phyloP scores from a whole-genome alignment of 1,284 basidiomycete species.

The Anthracocystis setariae region DNA sequence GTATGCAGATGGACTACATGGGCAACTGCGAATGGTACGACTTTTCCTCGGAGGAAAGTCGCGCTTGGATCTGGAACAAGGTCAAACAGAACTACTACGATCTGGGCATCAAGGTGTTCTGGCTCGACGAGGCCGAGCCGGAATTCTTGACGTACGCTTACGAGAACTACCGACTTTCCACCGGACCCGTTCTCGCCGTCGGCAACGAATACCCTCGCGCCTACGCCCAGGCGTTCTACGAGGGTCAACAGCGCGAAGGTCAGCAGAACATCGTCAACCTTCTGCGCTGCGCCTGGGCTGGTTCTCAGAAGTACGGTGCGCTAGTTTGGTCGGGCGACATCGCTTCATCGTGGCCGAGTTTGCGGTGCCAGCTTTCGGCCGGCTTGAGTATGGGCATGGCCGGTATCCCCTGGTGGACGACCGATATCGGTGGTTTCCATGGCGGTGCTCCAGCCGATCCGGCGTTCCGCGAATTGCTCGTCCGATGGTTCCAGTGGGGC shows the following conservation, averaged over 20 bases:
- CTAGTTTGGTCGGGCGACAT: conserved; percentile 36
- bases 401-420: conserved; percentile 38
- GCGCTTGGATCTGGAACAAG: conserved; percentile 21
- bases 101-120: conserved; percentile 26
- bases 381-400: conserved; percentile 22
- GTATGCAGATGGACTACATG: conserved; percentile 17
- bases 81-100: conserved; percentile 22
- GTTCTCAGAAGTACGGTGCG: conserved; percentile 27
- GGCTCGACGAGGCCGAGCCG: conserved; percentile 40
- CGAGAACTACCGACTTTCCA: conserved; percentile 32
- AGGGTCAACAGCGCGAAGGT: conserved; percentile 20
- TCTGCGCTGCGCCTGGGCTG: conserved; percentile 31
- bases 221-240: conserved; percentile 27
- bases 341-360: conserved; percentile 25
- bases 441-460: conserved; percentile 31
- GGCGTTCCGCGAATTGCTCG: conserved; percentile 19
- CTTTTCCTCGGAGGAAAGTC: conserved; percentile 29
- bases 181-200: conserved; percentile 15
- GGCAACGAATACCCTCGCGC: conserved; percentile 32
- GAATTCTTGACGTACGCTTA: conserved; percentile 29
- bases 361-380: conserved; percentile 23
- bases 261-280: conserved; percentile 24
- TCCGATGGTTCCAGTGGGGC: conserved; percentile 41
- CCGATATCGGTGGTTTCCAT: conserved; percentile 40
- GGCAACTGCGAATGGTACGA: conserved; percentile 25